Percentiles rank a stretch among this genome's conserved stretches.
Evolutionary conservation across 192 early-diverging fungal species (phyloP).

Genomic region (Coemansia sp.): DNA sequence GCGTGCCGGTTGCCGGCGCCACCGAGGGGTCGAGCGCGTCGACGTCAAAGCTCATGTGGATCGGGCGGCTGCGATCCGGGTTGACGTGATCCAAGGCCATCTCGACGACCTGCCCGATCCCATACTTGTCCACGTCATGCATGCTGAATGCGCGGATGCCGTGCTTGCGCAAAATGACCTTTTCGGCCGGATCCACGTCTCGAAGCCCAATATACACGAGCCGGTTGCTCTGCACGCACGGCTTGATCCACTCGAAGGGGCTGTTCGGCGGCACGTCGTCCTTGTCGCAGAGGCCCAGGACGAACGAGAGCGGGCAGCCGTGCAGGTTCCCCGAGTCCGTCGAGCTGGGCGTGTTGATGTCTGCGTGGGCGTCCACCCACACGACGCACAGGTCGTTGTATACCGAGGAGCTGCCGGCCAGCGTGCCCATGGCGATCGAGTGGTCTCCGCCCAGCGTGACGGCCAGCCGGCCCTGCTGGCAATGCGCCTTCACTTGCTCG

Average conservation of each 20-base stretch:
- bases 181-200: conserved; percentile 89
- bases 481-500: conserved; percentile 61
- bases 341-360: conserved; percentile 89
- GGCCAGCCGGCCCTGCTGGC: conserved; percentile 70
- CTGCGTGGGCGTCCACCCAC: conserved; percentile 95
- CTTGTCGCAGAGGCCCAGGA: conserved; percentile 73
- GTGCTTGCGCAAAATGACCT: conserved; percentile 74
- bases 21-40: conserved; percentile 94
- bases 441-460: conserved; percentile 96
- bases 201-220: conserved; percentile 96
- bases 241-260: conserved; percentile 78
- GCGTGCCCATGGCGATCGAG: conserved; percentile 87
- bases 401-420: conserved; percentile 72
- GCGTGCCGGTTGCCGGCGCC: conserved; percentile 92
- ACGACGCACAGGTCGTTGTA: conserved; percentile 83
- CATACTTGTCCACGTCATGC: conserved; percentile 93
- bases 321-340: conserved; percentile 92
- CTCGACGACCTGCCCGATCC: conserved; percentile 89
- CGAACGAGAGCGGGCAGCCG: conserved; percentile 90
- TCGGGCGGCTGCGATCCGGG: conserved; percentile 64
- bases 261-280: conserved; percentile 29
- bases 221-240: conserved; percentile 67
- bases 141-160: conserved; percentile 93
- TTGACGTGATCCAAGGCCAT: conserved; percentile 90
- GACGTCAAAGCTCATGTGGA: conserved; percentile 93